Percentiles rank a stretch among this genome's conserved stretches.
Conservation (phyloP, 164 flowering plant species). For the Umbellularia californica region DNA sequence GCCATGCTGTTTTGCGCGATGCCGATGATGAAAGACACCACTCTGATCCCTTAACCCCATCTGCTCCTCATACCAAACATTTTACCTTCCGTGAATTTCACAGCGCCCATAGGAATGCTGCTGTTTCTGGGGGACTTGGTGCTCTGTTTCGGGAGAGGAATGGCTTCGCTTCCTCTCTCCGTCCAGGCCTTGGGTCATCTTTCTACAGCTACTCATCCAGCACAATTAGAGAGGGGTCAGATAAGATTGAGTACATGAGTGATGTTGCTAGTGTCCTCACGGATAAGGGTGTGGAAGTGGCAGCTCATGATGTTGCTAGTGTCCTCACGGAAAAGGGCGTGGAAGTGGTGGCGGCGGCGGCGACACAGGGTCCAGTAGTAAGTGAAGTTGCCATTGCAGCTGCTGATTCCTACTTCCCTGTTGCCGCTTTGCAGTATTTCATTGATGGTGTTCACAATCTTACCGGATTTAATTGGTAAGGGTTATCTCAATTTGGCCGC, state of each 20-base stretch:
- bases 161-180: conserved; percentile 10
- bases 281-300: no score
- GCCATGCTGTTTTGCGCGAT: conserved; percentile 27
- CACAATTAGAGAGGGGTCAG: conserved; percentile 42
- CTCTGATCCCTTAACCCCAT: conserved; percentile 9
- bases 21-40: conserved; percentile 28
- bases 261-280: conserved; percentile 39
- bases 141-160: conserved; percentile 22
- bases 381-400: conserved; percentile 89
- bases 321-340: neutral
- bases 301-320: conserved; percentile 36
- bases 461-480: conserved; percentile 78
- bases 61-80: conserved; percentile 11
- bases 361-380: conserved; percentile 43
- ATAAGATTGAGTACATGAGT: conserved; percentile 33
- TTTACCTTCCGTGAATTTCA: neutral
- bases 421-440: conserved; percentile 70
- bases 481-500: neutral
- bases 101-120: conserved; percentile 18
- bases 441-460: conserved; percentile 66
- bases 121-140: conserved; percentile 21
- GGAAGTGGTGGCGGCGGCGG: no score
- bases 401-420: conserved; percentile 69
- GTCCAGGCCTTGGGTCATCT: conserved; percentile 21
- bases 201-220: conserved; percentile 48